Evolutionary conservation across 495 filamentous ascomycete genomes (phyloP), one percentile per base, ranked within the genome.

Genomic region (Trichoderma asperelloides): DNA sequence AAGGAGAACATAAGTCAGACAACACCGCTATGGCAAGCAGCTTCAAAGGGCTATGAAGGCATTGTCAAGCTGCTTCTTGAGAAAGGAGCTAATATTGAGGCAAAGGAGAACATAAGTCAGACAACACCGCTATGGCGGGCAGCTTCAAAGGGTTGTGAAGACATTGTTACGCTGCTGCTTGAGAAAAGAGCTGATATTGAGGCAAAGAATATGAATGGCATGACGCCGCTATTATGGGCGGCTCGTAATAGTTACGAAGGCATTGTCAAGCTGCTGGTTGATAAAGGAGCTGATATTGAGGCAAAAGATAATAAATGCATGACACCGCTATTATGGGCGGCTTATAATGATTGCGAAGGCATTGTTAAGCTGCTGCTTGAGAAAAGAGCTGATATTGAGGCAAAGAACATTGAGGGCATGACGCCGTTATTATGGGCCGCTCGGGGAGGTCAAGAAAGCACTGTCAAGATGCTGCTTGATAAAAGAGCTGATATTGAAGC

Each of bases 391-490:
- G 21, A 65, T 11, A 4, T 65, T 13, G 33, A 65, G 25, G 39
- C 33, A 41, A 5, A 5, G 11, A 6, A 45, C 21, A 1, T 6
- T 2, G 12, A 18, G 1, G 63, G 63, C 13, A 9, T 3, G n/a
- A 66, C 65, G 25, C 65, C 65, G 65, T 45, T 66, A 30, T 33
- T 12, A 2, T 6, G 2, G n/a, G 65, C 65, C 3, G 43, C 45
- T 39, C 2, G 2, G 2, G 3, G 23, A 0, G 65, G 45, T 0
- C 65, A 57, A n/a, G 45, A 55, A 16, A 45, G 13, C 11, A 33
- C 57, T 39, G 41, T 43, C 1, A 12, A 43, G 30, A 33, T 33
- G 6, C 30, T 33, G 30, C 30, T 2, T 33, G 30, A 33, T 2
- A 33, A 33, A 33, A 6, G 6, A 6, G 30, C 30, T 2, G 30